Percentiles rank a stretch among this genome's conserved stretches.
phyloP scores from a whole-genome alignment of 345 rosid genomes.

The Dipteronia sinensis region DNA sequence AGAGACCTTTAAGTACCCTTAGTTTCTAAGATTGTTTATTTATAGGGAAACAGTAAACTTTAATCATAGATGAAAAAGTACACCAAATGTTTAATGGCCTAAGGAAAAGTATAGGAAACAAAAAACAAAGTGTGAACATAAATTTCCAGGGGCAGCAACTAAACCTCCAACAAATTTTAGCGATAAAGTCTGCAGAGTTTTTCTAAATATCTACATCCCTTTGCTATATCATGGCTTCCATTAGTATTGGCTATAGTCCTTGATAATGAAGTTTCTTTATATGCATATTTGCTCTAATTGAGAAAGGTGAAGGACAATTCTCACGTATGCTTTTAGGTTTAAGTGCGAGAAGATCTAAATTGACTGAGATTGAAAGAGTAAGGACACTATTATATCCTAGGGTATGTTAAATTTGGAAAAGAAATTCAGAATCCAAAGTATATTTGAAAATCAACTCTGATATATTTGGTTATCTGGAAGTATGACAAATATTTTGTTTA shows the following conservation, averaged over 20 bases:
- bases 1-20: not conserved
- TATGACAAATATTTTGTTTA: not conserved
- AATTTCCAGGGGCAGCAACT: too few species aligned
- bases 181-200: not conserved
- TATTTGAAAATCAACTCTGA: not conserved
- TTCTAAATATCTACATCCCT: conserved; percentile 6
- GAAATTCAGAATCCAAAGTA: not conserved
- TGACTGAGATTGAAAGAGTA: not conserved
- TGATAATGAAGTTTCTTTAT: not conserved
- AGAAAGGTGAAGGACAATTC: not conserved
- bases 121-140: too few species aligned
- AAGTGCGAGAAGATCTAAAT: conserved; percentile 2
- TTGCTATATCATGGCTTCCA: not conserved
- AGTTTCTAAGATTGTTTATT: not conserved
- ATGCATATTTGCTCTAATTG: not conserved
- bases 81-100: too few species aligned
- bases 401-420: not conserved
- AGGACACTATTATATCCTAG: not conserved
- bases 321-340: not conserved
- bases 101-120: too few species aligned
- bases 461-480: not conserved
- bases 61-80: too few species aligned
- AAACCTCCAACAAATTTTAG: too few species aligned
- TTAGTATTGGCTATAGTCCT: not conserved
- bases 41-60: too few species aligned